Percentiles rank a stretch among this genome's conserved stretches.
Conservation (phyloP, 208 protist genomes). For the Angomonas ambiguus region DNA sequence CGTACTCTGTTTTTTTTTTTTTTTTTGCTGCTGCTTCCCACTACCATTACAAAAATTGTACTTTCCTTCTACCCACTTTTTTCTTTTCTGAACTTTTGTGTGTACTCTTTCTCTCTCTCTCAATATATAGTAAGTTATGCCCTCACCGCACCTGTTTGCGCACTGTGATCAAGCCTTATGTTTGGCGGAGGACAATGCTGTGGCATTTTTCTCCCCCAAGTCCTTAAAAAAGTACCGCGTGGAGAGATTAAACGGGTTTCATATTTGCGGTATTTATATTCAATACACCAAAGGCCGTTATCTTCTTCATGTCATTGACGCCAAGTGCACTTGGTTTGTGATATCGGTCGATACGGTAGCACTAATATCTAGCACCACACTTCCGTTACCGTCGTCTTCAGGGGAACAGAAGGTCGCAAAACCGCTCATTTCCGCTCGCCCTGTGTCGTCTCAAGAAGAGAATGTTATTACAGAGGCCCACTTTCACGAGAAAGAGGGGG, state of each 20-base stretch:
- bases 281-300: slow-evolving; percentile 16
- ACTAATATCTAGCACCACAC: slow-evolving; percentile 31
- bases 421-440: background rate
- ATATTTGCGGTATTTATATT: slow-evolving; percentile 57
- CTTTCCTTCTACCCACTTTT: slow-evolving; percentile 17
- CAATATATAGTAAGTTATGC: slow-evolving; percentile 17
- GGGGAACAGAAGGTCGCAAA: background rate
- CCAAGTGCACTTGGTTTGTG: slow-evolving; percentile 59
- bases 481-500: slow-evolving; percentile 38
- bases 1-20: too few species aligned
- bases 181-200: slow-evolving; percentile 71
- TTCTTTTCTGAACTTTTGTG: slow-evolving; percentile 13
- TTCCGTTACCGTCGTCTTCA: slow-evolving; percentile 16
- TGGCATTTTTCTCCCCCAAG: slow-evolving; percentile 76
- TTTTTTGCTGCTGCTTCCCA: slow-evolving; percentile 7
- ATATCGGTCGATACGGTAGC: slow-evolving; percentile 39
- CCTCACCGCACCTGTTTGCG: slow-evolving; percentile 46
- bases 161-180: slow-evolving; percentile 70
- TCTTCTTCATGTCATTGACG: slow-evolving; percentile 73
- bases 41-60: background rate
- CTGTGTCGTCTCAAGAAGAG: background rate
- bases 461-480: slow-evolving; percentile 9
- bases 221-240: slow-evolving; percentile 82
- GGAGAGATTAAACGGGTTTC: slow-evolving; percentile 63
- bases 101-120: background rate